Percentiles rank a stretch among this genome's conserved stretches.
Conservation (phyloP, 2,329 filamentous ascomycete species). For the Plectosphaerella plurivora region DNA sequence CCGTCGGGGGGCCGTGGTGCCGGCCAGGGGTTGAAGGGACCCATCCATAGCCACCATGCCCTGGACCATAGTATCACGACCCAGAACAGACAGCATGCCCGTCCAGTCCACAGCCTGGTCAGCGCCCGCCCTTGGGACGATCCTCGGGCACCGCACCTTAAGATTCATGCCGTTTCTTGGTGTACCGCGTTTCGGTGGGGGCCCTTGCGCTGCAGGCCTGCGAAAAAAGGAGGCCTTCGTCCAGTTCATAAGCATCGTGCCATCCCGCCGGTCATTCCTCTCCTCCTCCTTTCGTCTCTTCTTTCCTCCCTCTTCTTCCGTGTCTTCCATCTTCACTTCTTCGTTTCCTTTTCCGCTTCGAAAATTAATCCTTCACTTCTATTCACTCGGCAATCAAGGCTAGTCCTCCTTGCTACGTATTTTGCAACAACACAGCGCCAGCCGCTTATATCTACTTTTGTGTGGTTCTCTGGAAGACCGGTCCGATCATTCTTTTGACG, state of each 20-base stretch:
- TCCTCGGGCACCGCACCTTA: slow-evolving; percentile 31
- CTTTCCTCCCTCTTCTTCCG: slow-evolving; percentile 20
- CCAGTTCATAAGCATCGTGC: slow-evolving; percentile 10
- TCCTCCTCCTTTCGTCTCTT: slow-evolving; percentile 14
- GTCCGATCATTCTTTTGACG: slow-evolving; percentile 1
- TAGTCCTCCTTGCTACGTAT: slow-evolving; percentile 34
- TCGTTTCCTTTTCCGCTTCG: slow-evolving; percentile 13
- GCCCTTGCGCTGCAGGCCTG: neutral
- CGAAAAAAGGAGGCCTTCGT: neutral
- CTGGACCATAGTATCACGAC: too few species aligned
- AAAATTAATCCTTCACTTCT: slow-evolving; percentile 20
- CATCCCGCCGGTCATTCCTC: slow-evolving; percentile 11
- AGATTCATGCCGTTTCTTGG: slow-evolving; percentile 34
- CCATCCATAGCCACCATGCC: too few species aligned
- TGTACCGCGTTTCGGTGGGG: slow-evolving; percentile 5
- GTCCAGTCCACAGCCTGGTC: neutral
- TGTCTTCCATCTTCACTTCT: slow-evolving; percentile 15
- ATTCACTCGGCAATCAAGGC: slow-evolving; percentile 25
- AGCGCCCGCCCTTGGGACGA: slow-evolving; percentile 22
- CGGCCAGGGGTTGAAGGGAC: neutral
- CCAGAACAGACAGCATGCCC: too few species aligned
- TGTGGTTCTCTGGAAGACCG: slow-evolving; percentile 5
- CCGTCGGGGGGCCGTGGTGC: neutral
- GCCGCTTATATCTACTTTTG: slow-evolving; percentile 28
- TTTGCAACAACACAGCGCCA: slow-evolving; percentile 31